Evolutionary conservation across 495 filamentous ascomycete species (phyloP).

Genomic region (Tuber melanosporum): DNA sequence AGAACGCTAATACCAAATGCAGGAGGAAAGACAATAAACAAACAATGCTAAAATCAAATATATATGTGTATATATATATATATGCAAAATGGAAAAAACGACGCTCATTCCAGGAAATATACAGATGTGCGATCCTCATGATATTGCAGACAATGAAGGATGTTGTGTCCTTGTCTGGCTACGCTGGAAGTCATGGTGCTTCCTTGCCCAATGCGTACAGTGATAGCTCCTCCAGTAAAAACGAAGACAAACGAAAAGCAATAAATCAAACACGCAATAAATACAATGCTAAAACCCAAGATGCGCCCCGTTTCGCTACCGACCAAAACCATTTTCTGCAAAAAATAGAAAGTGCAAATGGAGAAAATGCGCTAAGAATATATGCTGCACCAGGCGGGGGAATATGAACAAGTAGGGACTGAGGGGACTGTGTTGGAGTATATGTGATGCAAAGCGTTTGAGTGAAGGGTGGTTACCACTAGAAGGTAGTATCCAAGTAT

Average conservation of each 20-base stretch:
- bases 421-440: slow-evolving; percentile 9
- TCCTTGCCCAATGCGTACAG: slow-evolving; percentile 19
- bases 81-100: slow-evolving; percentile 23
- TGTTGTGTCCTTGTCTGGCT: slow-evolving; percentile 10
- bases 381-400: slow-evolving; percentile 16
- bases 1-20: neutral
- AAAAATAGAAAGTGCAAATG: slow-evolving; percentile 14
- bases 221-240: slow-evolving; percentile 12
- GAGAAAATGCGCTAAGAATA: slow-evolving; percentile 19
- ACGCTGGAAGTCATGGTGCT: slow-evolving; percentile 14
- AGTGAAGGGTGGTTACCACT: too few relatives aligned
- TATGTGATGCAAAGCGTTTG: neutral
- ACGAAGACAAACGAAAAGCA: slow-evolving; percentile 16
- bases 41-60: slow-evolving; percentile 6
- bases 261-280: slow-evolving; percentile 25
- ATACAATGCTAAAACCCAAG: slow-evolving; percentile 30
- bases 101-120: slow-evolving; percentile 10
- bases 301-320: slow-evolving; percentile 27
- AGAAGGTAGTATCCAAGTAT: too few relatives aligned
- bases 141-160: neutral
- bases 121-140: slow-evolving; percentile 1
- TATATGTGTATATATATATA: neutral
- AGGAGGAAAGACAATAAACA: neutral
- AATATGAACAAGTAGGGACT: slow-evolving; percentile 16
- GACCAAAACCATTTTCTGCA: slow-evolving; percentile 19